Conservation (phyloP, 2,329 filamentous ascomycete species). For the Sporothrix luriei region DNA sequence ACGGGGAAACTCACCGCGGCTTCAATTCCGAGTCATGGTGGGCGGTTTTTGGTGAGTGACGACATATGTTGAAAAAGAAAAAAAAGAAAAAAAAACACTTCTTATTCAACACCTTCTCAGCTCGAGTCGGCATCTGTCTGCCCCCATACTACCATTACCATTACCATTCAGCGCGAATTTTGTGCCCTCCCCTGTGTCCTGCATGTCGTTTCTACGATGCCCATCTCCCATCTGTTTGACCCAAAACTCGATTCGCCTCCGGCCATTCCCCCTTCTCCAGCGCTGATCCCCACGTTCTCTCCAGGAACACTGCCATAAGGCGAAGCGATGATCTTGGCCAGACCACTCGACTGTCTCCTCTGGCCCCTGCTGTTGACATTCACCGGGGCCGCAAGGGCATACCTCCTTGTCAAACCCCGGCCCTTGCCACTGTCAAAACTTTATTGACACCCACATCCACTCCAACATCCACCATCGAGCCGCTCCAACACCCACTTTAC, state of each 20-base stretch:
- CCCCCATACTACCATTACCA: no score
- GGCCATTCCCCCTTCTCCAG: neutral
- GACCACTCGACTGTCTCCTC: neutral
- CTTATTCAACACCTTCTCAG: neutral
- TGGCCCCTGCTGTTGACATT: neutral
- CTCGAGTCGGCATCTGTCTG: neutral
- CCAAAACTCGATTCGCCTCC: neutral
- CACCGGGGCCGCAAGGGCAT: neutral
- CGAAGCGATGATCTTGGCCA: conserved; percentile 11
- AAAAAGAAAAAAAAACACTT: no score
- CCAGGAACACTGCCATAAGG: neutral
- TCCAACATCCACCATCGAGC: neutral
- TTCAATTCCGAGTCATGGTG: no score
- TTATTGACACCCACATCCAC: neutral
- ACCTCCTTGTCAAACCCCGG: neutral
- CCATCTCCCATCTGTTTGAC: neutral
- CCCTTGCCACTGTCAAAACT: conserved; percentile 9
- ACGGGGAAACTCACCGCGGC: neutral
- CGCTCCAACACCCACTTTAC: neutral
- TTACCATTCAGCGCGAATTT: neutral
- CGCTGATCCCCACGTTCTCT: conserved; percentile 6
- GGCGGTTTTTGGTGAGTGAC: no score
- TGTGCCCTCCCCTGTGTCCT: neutral
- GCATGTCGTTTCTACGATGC: neutral
- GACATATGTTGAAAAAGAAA: no score